Evolutionary conservation across 805 yeast species (phyloP), one percentile per base, ranked within the genome.

Genomic region (Lipomyces orientalis): DNA sequence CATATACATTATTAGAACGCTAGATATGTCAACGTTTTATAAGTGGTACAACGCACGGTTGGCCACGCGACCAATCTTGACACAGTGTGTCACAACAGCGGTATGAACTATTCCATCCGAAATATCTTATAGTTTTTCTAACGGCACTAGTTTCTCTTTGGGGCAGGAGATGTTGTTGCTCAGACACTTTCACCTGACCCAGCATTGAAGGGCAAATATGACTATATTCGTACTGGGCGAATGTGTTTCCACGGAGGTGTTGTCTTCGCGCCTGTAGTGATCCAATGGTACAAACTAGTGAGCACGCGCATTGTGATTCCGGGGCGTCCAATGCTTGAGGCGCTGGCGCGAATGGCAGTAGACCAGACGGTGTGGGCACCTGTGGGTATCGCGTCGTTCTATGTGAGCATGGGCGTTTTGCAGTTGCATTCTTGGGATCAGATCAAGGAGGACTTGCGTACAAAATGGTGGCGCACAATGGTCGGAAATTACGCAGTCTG

Each of bases 321-420:
- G 9, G 69, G 69, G 2, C 60, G 67, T 19, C 75, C 75, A 1
- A 52, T 64, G 19, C 39, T 60, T 31, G 82, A 85, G 67, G 81
- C 86, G 0, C 25, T 80, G 0, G 75, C 80, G 9, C 79, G 91
- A 60, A 92, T 90, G 16, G 83, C 84, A 0, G 82, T 85, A 7
- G 98, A 93, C 78, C 97, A 93, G 76, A 73, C 85, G 34, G 68
- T 83, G 0, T 91, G 91, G 84, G 91, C 97, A 0, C 97, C 97
- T 1, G 58, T 75, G 14, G 73, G 89, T 12, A 85, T 93, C 8
- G 93, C 94, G 1, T 75, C 90, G 60, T 93, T 91, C 77, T 92
- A 83, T 75, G 75, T 86, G 0, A 81, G 85, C 54, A 88, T 92
- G 88, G 83, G 93, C 0, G 51, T 86, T 2, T 76, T 93, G 81